Percentiles rank a stretch among this genome's conserved stretches.
phyloP scores from a whole-genome alignment of 768 basidiomycete genomes.

The Naganishia randhawae region DNA sequence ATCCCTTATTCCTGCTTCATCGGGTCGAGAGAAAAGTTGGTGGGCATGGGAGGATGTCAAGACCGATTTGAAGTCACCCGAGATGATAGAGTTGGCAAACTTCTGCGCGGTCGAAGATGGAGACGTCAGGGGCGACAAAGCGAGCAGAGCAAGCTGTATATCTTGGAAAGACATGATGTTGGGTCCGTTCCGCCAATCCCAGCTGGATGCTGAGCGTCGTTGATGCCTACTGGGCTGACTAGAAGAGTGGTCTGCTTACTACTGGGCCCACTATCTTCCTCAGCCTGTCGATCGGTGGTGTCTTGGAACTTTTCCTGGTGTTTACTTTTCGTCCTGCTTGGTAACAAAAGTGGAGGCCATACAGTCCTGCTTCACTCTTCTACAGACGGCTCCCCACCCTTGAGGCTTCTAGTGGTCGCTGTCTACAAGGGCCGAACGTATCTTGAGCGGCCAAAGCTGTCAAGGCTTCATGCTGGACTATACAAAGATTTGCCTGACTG shows the following conservation, averaged over 20 bases:
- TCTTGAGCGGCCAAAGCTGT: too few relatives aligned
- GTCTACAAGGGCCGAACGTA: too few relatives aligned
- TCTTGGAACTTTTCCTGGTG: conserved; percentile 6
- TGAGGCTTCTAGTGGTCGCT: too few relatives aligned
- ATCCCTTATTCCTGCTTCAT: conserved; percentile 49
- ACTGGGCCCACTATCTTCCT: background rate
- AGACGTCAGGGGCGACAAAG: background rate
- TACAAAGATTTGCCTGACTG: too few relatives aligned
- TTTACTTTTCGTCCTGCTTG: background rate
- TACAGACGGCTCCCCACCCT: too few relatives aligned
- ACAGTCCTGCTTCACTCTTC: background rate
- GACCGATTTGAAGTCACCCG: conserved; percentile 51
- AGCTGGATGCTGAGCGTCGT: too few relatives aligned
- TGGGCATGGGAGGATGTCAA: conserved; percentile 52
- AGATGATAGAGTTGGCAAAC: conserved; percentile 44
- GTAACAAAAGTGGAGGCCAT: conserved; percentile 3
- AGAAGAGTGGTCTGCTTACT: too few relatives aligned
- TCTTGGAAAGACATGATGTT: conserved; percentile 11
- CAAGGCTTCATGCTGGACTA: too few relatives aligned
- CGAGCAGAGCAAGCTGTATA: conserved; percentile 13
- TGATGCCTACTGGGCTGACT: too few relatives aligned
- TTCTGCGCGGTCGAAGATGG: conserved; percentile 22
- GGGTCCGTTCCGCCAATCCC: background rate
- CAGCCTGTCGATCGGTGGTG: background rate
- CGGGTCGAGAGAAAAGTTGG: conserved; percentile 50